Percentiles rank a stretch among this genome's conserved stretches.
Conservation (phyloP, 176 grass and related monocot species). For the barley (Hordeum vulgare) region MorexV3_pseudomolecules_assembly NC_058519.1:501924109-501924608, state of each 20-base stretch:
- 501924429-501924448: constrained; percentile 65
- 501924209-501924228: not conserved
- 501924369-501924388: not conserved
- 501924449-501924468: constrained; percentile 71
- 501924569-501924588: not conserved
- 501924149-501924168: not conserved
- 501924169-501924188: not conserved
- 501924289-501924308: not conserved
- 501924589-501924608: constrained; percentile 52
- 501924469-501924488: constrained; percentile 94
- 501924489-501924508: constrained; percentile 59
- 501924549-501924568: constrained; percentile 7
- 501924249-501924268: not conserved
- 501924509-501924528: constrained; percentile 67
- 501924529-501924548: not conserved
- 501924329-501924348: constrained; percentile 69
- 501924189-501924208: not conserved
- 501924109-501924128: not conserved
- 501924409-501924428: not conserved
- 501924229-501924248: constrained; percentile 7
- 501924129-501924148: not conserved
- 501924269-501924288: not conserved
- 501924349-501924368: constrained; percentile 61
- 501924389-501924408: not conserved
- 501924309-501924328: constrained; percentile 43